A percentile compares a stretch with the other conserved stretches of the same genome.
These are phyloP conservation scores for Bocquillonia castaneifolia DNA, from an alignment of 441 rosid species.

Conservation along the genomic window DNA sequence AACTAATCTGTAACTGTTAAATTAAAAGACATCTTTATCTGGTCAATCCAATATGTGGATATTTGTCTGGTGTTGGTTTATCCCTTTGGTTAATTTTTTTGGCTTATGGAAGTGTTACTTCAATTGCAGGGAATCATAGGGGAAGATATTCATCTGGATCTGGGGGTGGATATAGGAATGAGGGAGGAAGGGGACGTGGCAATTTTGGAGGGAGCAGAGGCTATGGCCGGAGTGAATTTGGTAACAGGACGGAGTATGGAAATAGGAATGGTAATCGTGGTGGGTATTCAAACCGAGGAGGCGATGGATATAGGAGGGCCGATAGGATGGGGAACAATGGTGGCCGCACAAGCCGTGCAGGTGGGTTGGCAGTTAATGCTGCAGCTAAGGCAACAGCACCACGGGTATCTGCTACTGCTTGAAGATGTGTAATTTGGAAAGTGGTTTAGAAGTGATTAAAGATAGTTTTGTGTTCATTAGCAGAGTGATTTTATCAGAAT, in stretches of 20 bases:
- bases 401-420: conserved; percentile 52
- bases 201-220: conserved; percentile 66
- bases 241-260: conserved; percentile 47
- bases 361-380: conserved; percentile 32
- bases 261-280: conserved; percentile 59
- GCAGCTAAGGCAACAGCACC: conserved; percentile 39
- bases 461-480: conserved; percentile 25
- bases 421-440: conserved; percentile 12
- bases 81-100: background rate
- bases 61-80: background rate
- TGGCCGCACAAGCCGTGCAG: conserved; percentile 44
- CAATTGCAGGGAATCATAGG: conserved; percentile 51
- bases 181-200: conserved; percentile 74
- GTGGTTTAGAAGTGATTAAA: conserved; percentile 10
- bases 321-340: conserved; percentile 40
- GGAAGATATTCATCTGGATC: conserved; percentile 55
- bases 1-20: background rate
- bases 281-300: conserved; percentile 59
- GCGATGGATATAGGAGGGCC: conserved; percentile 54
- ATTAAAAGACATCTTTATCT: background rate
- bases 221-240: conserved; percentile 47
- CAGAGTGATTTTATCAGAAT: conserved; percentile 19
- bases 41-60: background rate
- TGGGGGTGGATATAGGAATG: conserved; percentile 59
- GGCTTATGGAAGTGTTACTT: background rate